phyloP scores from a whole-genome alignment of 1,284 basidiomycete genomes.

The Vanrija humicola region DNA sequence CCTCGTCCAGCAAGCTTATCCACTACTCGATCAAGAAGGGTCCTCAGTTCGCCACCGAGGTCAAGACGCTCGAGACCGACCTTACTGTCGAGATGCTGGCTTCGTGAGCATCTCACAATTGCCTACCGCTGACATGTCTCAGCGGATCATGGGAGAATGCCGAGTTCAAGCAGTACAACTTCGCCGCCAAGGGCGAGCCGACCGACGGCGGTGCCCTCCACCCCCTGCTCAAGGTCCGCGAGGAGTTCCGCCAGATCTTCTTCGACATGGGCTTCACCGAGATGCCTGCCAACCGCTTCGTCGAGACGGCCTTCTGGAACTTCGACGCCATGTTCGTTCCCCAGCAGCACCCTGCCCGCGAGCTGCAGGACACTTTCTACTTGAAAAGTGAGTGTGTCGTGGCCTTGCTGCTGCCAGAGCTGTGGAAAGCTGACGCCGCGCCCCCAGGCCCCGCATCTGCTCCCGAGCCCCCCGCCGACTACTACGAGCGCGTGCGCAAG shows the following conservation, averaged over 20 bases:
- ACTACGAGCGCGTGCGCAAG: constrained; percentile 82
- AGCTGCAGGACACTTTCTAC: constrained; percentile 99
- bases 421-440: background rate
- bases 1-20: constrained; percentile 74
- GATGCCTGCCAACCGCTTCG: constrained; percentile 98
- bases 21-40: constrained; percentile 92
- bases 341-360: constrained; percentile 97
- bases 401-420: background rate
- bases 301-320: constrained; percentile 99
- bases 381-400: constrained; percentile 66
- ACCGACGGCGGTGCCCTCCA: constrained; percentile 88
- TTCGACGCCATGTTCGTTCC: constrained; percentile 98
- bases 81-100: constrained; percentile 92
- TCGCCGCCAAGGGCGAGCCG: constrained; percentile 89
- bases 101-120: constrained; percentile 55
- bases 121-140: constrained; percentile 21
- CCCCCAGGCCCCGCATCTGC: constrained; percentile 72
- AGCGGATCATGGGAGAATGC: constrained; percentile 89
- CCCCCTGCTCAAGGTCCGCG: constrained; percentile 93
- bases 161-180: constrained; percentile 97
- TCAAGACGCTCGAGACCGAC: constrained; percentile 97
- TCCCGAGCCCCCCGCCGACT: constrained; percentile 72
- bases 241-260: constrained; percentile 97
- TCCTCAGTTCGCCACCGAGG: constrained; percentile 79
- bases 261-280: constrained; percentile 99